Percentiles rank a stretch among this genome's conserved stretches.
Evolutionary conservation across 768 basidiomycete genomes (phyloP).

Genomic region (Suillus spraguei): DNA sequence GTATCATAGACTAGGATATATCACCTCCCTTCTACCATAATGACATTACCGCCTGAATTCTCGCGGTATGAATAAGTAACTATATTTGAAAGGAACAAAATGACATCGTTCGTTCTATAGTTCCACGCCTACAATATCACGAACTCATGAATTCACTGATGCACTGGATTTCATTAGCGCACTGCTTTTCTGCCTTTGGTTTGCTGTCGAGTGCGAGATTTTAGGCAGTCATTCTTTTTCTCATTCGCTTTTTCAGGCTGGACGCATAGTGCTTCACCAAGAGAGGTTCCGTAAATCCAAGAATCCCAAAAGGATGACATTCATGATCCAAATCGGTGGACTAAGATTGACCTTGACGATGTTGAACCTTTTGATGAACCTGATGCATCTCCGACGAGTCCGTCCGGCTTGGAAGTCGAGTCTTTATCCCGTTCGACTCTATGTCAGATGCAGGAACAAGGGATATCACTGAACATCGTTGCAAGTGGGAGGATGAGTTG

Average conservation of each 20-base stretch:
- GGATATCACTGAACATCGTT: not conserved
- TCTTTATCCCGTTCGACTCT: not conserved
- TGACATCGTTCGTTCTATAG: too few species aligned
- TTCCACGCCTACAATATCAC: too few species aligned
- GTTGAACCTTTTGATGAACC: not conserved
- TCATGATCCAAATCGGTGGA: not conserved
- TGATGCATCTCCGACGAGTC: not conserved
- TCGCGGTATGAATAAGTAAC: too few species aligned
- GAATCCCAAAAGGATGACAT: not conserved
- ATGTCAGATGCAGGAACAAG: not conserved
- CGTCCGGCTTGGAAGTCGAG: not conserved
- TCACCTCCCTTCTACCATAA: too few species aligned
- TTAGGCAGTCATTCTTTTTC: not conserved
- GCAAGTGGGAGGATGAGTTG: not conserved
- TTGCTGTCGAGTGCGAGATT: constrained; percentile 4
- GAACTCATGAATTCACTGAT: too few species aligned
- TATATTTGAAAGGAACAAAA: too few species aligned
- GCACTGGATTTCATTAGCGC: not conserved
- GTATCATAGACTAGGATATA: too few species aligned
- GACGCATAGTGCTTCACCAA: not conserved
- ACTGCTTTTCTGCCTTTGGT: not conserved
- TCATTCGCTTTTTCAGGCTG: not conserved
- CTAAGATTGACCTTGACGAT: not conserved
- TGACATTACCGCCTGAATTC: too few species aligned
- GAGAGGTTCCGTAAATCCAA: not conserved